Conservation (phyloP, 345 rosid genomes). For the Brassica nigra region DNA sequence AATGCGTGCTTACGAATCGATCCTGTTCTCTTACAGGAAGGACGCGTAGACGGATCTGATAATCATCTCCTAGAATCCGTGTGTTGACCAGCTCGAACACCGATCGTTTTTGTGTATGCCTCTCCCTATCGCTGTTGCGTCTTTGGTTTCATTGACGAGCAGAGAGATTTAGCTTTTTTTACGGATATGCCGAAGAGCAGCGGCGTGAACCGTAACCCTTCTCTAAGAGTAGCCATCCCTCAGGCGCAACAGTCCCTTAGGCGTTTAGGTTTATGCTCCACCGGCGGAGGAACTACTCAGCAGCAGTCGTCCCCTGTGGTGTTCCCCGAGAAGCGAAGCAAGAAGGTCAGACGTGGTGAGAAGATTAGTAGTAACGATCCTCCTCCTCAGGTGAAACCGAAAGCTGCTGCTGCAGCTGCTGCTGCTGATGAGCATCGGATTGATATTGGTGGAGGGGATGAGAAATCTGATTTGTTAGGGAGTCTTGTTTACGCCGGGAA, state of each 20-base stretch:
- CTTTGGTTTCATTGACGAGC: conserved; percentile 25
- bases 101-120: conserved; percentile 35
- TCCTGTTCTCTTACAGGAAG: conserved; percentile 3
- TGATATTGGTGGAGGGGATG: conserved; percentile 66
- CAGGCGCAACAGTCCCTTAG: conserved; percentile 64
- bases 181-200: conserved; percentile 58
- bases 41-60: conserved; percentile 37
- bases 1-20: conserved; percentile 24
- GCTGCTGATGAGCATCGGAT: conserved; percentile 58
- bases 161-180: conserved; percentile 16
- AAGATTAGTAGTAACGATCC: conserved; percentile 36
- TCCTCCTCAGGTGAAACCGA: conserved; percentile 46
- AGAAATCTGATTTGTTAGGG: conserved; percentile 85
- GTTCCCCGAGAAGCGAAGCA: conserved; percentile 82
- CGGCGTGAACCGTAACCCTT: conserved; percentile 43
- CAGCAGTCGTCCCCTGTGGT: conserved; percentile 84
- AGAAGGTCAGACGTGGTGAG: conserved; percentile 56
- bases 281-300: conserved; percentile 37
- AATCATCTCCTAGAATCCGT: background rate
- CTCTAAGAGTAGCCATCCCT: conserved; percentile 35
- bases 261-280: conserved; percentile 80
- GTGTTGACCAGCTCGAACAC: background rate
- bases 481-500: conserved; percentile 71
- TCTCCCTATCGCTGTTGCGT: conserved; percentile 25
- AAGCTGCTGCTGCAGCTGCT: conserved; percentile 12